These are phyloP conservation scores for Tetrapyrgos nigripes DNA, from an alignment of 1,284 basidiomycete genomes.

Conservation along the genomic window DNA sequence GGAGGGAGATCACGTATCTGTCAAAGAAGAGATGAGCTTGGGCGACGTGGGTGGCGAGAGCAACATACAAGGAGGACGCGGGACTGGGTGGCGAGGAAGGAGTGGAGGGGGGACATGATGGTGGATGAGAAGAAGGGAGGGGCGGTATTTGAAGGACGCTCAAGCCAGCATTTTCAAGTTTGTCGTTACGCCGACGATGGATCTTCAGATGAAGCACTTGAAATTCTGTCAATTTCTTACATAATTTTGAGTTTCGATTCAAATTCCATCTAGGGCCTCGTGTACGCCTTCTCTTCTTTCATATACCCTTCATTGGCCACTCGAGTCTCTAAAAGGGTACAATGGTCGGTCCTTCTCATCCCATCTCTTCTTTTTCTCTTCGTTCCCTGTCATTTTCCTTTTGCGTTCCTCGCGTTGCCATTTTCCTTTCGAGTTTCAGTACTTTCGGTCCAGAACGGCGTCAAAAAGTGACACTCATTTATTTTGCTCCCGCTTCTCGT, in stretches of 20 bases:
- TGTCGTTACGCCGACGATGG: neutral
- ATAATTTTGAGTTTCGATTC: neutral
- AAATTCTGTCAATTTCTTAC: neutral
- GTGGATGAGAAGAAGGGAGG: constrained; percentile 29
- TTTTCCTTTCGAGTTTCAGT: neutral
- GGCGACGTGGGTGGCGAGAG: neutral
- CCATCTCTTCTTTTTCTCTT: neutral
- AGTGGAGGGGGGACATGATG: constrained; percentile 32
- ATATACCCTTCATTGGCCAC: neutral
- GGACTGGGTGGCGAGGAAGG: constrained; percentile 55
- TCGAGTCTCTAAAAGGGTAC: too few species aligned
- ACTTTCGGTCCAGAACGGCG: too few species aligned
- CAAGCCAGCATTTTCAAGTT: neutral
- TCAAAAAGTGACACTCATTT: too few species aligned
- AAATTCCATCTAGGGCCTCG: neutral
- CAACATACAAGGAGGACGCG: constrained; percentile 55
- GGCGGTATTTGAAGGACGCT: constrained; percentile 43
- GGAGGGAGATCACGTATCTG: constrained; percentile 43
- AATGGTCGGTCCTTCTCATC: too few species aligned
- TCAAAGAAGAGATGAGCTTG: constrained; percentile 6
- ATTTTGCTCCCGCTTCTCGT: neutral
- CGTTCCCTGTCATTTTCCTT: neutral
- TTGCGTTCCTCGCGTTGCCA: neutral
- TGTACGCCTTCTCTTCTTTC: neutral
- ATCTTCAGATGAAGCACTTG: neutral